Evolutionary conservation across 441 rosid genomes (phyloP).

Genomic region (Brassica balearica): DNA sequence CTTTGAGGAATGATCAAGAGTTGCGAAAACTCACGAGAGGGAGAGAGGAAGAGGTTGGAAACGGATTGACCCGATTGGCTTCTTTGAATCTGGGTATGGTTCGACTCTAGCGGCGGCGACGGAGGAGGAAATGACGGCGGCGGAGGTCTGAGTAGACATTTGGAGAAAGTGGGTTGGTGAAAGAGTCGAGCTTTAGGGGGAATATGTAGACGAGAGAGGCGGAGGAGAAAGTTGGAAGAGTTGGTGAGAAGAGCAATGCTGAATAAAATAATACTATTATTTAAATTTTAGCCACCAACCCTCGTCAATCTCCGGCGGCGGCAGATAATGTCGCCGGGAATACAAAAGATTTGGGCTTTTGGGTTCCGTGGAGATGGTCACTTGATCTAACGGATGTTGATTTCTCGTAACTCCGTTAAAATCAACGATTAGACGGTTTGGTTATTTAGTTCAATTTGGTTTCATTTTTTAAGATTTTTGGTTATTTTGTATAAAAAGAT

Average conservation of each 20-base stretch:
- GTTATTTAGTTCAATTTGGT: too few relatives aligned
- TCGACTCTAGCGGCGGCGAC: conserved; percentile 1
- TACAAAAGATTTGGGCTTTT: background rate
- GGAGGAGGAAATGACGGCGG: conserved; percentile 34
- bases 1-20: too few relatives aligned
- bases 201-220: background rate
- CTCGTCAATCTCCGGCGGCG: conserved; percentile 26
- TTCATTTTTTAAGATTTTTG: too few relatives aligned
- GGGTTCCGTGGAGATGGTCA: too few relatives aligned
- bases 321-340: conserved; percentile 18
- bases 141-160: conserved; percentile 34
- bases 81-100: conserved; percentile 22
- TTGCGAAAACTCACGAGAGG: conserved; percentile 50
- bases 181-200: conserved; percentile 10
- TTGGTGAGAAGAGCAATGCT: conserved; percentile 29
- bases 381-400: background rate
- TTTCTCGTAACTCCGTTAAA: background rate
- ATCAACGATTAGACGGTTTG: too few relatives aligned
- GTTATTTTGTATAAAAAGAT: too few relatives aligned
- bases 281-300: conserved; percentile 25
- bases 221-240: conserved; percentile 19
- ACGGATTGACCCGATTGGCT: conserved; percentile 47
- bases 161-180: conserved; percentile 40
- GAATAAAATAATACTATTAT: background rate
- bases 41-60: conserved; percentile 46